Base-by-base conservation (phyloP, 2,329 filamentous ascomycete genomes). In the Fusarium sp. region DNA sequence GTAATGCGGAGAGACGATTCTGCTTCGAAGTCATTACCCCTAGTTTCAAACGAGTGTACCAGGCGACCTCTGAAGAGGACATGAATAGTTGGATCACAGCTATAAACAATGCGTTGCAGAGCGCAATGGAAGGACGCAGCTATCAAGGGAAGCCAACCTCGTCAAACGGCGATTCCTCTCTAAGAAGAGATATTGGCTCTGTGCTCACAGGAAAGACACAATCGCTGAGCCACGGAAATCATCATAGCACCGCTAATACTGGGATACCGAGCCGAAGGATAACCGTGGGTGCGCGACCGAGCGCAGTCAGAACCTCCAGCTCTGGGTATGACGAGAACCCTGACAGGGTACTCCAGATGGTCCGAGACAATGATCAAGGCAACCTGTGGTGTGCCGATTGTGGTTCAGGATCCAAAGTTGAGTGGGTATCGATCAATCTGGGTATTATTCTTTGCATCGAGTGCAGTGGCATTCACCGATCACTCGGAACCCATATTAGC, bases 11-110 rank as follows among this genome's bases (percentile, higher is more conserved):
- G 77, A 90, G 96, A 31, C 90, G 96, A 10, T 99, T 99, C 82
- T 98, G 95, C 82, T 99, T 99, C 76, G 96, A 99, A 82, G 94
- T 99, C 57, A 98, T 99, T 66, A 99, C 96, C 1, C 97, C 97
- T 14, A 93, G 96, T 55, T 98, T 92, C 81, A 98, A 97, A 77
- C 91, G 96, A 61, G 95, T 98, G 21, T 99, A 98, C 81, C 96
- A 99, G 83, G 96, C 95, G 44, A 98, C 95, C 4, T 97, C 95
- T 0, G 96, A 98, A 82, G 96, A 99, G 42, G 96, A 99, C 77
- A 97, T 99, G 94, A 94, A 92, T 79, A 95, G 91, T 75, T 99
- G 96, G 96, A 99, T 99, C 76, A 87, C 89, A 27, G 92, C 96
- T 25, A 97, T 99, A 84, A 99, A 99, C 82, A 99, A 98, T 78